Evolutionary conservation across 2,329 filamentous ascomycete species (phyloP), one percentile per base, ranked within the genome.

Genomic region (Aspergillus pseudoviridinutans): DNA sequence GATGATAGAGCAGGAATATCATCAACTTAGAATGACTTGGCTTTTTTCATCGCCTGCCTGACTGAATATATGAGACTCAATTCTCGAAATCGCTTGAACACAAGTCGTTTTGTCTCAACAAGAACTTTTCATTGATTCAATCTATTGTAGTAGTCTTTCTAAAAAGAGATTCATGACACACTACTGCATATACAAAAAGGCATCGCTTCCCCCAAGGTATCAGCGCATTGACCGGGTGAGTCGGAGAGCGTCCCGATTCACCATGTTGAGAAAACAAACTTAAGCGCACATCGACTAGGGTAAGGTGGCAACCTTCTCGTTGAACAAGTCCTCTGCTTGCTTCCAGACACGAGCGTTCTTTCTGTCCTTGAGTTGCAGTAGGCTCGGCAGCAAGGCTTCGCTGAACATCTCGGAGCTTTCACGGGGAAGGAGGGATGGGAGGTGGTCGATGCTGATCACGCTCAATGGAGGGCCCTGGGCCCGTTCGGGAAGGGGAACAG

Each of bases 381-480:
- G 78, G 68, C 86, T 89, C 22, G 91, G 91, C 68, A 96, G 79
- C 63, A 97, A 79, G 50, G 89, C 88, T 53, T 83, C 79, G 73
- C 87, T 91, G 78, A 96, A 97, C 22, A 87, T 87, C 77, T 97
- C 92, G 47, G 87, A 91, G 27, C 91, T 87, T 78, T 97, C 93
- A 54, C 93, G 83, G 1, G 93, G 90, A 41, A 97, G 81, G 64
- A 97, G 83, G 54, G 86, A 89, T 3, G 91, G 91, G 53, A 95
- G 81, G 71, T 95, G 91, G 74, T 95, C 90, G 68, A 95, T 94
- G 72, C 86, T 89, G 75, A 97, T 96, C 65, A 97, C 90, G 50
- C 84, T 87, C 56, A 96, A 77, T 7, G 84, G 82, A 0, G 85
- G 83, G 54, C 80, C 77, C 50, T 75, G 81, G 68, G 78, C 84